These are phyloP conservation scores for Tubosaeta brunneosetosa DNA, from an alignment of 768 basidiomycete species.

Conservation along the genomic window DNA sequence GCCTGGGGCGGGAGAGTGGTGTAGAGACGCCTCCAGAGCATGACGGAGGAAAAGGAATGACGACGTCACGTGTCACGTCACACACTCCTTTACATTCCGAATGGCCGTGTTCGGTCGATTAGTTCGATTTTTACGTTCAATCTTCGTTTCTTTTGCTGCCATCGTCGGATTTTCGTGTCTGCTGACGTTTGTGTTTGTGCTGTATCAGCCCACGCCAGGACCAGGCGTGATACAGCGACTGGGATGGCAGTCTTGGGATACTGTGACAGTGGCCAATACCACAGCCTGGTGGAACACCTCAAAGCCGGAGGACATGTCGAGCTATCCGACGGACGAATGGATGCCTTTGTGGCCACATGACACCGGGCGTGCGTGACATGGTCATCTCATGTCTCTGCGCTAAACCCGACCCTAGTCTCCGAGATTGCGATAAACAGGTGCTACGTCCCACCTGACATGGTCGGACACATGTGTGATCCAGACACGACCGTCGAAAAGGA, in stretches of 20 bases:
- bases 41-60: not conserved
- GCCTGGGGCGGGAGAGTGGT: constrained; percentile 42
- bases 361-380: constrained; percentile 22
- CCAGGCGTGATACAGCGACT: constrained; percentile 68
- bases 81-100: not conserved
- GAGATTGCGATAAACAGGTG: constrained; percentile 74
- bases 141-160: constrained; percentile 55
- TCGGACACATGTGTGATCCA: constrained; percentile 62
- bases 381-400: not conserved
- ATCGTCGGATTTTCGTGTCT: constrained; percentile 65
- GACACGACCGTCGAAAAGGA: constrained; percentile 66
- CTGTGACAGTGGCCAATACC: constrained; percentile 37
- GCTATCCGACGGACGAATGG: constrained; percentile 65
- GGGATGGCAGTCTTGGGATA: constrained; percentile 89
- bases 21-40: constrained; percentile 37
- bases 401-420: constrained; percentile 50
- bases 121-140: constrained; percentile 48
- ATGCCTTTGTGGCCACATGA: constrained; percentile 26
- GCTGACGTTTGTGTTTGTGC: constrained; percentile 72
- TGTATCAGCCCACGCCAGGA: constrained; percentile 74
- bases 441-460: constrained; percentile 53
- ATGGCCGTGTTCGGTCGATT: constrained; percentile 43
- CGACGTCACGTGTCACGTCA: not conserved
- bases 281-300: constrained; percentile 19
- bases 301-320: constrained; percentile 47